phyloP scores from a whole-genome alignment of 116 monocot species.

The Zostera marina region DNA sequence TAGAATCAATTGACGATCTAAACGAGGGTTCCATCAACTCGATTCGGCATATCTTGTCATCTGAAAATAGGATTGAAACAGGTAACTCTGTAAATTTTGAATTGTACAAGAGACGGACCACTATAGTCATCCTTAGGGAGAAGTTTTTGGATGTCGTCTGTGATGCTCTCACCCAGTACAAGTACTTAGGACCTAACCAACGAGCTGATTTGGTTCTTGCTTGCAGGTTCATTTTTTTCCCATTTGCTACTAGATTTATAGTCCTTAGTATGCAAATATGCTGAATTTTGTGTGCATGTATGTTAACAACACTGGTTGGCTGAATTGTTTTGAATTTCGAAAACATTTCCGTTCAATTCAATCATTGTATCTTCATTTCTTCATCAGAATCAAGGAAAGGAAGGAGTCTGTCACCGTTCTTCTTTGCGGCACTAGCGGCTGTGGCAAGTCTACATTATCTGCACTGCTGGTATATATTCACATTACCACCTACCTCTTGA shows the following conservation, averaged over 20 bases:
- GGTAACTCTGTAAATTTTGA: conserved; percentile 39
- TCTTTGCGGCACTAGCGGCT: conserved; percentile 82
- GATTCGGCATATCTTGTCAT: neutral
- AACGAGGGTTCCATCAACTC: neutral
- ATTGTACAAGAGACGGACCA: conserved; percentile 66
- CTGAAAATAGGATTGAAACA: conserved; percentile 4
- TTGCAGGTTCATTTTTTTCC: conserved; percentile 52
- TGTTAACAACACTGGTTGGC: too few relatives aligned
- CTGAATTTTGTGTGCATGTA: too few relatives aligned
- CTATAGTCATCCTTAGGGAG: conserved; percentile 38
- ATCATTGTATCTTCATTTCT: neutral
- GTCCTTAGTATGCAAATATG: too few relatives aligned
- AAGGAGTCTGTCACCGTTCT: conserved; percentile 80
- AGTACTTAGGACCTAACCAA: conserved; percentile 82
- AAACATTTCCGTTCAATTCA: too few relatives aligned
- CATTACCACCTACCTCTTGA: too few relatives aligned
- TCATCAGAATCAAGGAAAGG: conserved; percentile 58
- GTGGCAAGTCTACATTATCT: conserved; percentile 83
- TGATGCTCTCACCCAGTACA: conserved; percentile 63
- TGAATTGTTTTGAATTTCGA: too few relatives aligned
- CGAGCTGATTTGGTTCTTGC: conserved; percentile 64
- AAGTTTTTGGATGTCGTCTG: conserved; percentile 55
- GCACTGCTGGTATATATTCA: conserved; percentile 37
- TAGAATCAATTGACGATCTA: conserved; percentile 2
- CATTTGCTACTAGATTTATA: too few relatives aligned